Evolutionary conservation across 2,329 filamentous ascomycete species (phyloP).

Genomic region (Neurospora crassa): DNA sequence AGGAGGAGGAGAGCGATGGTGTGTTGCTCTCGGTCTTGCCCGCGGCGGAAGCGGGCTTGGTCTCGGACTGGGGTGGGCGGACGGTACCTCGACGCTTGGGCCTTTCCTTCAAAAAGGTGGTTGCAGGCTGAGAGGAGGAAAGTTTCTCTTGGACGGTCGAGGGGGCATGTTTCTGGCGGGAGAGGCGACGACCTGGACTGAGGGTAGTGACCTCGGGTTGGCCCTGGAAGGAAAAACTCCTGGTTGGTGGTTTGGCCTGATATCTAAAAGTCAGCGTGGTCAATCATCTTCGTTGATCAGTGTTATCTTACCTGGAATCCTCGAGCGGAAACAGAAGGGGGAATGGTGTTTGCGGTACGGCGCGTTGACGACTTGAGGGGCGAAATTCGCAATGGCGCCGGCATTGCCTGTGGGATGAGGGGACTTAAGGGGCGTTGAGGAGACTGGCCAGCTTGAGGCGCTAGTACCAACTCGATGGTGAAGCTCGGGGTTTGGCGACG

Average conservation of each 20-base stretch:
- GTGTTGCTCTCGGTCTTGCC: background rate
- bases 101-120: background rate
- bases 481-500: background rate
- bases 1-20: background rate
- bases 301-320: background rate
- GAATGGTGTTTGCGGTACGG: background rate
- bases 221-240: accelerated
- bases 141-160: background rate
- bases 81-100: background rate
- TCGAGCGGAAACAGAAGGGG: background rate
- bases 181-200: background rate
- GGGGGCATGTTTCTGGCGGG: background rate
- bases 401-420: background rate
- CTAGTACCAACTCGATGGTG: background rate
- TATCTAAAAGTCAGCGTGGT: background rate
- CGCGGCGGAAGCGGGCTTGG: background rate
- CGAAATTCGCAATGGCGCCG: background rate
- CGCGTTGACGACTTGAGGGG: background rate
- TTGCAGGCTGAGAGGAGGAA: background rate
- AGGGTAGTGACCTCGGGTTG: background rate
- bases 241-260: accelerated
- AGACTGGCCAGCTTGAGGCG: background rate
- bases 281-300: accelerated
- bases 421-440: background rate
- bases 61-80: accelerated